Evolutionary conservation across 208 protist species (phyloP), one percentile per base, ranked within the genome.

Genomic region (Leishmania amazonensis): DNA sequence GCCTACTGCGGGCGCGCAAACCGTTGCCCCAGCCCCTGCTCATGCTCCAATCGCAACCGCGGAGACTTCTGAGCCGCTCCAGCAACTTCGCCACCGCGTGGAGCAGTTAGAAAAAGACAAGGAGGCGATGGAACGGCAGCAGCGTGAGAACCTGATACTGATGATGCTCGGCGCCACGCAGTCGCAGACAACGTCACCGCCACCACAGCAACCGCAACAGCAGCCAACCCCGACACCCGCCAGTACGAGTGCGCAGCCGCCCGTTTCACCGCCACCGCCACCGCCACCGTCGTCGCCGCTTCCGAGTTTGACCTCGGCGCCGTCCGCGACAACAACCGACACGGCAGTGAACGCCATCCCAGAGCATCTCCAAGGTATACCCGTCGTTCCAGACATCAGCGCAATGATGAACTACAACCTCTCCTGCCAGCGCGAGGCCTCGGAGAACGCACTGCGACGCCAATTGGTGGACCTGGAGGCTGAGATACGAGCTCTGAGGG

Each of bases 371-470:
- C 68, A 85, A 31, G 71, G 91, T 31, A 78, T 97, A 45, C 94
- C 94, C 15, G 83, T 97, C 45, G 88, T 97, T 67, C 94, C 94
- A 15, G 94, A 97, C 83, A 58, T 94, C n/a, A 89, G 79, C 28
- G 91, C 90, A 8, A 81, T 94, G 76, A 87, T 88, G 86, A 85
- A 84, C 70, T 97, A 97, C 91, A 95, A 97, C 81, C 68, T 85
- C 38, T 86, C 92, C 8, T 83, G 90, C 40, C 91, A 95, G 82
- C 89, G 89, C 28, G 91, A 96, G 80, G 78, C 81, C 49, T 77
- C 83, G 21, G 90, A 95, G 81, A 91, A 90, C 77, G 87, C 91
- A 21, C 78, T 97, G 85, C 67, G 90, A 35, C 87, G 88, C 28
- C 92, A 95, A 78, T 81, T 97, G 71, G 58, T 82, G 17, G 87